Evolutionary conservation across 768 basidiomycete genomes (phyloP), one percentile per base, ranked within the genome.

Genomic region (Serendipita indica): DNA sequence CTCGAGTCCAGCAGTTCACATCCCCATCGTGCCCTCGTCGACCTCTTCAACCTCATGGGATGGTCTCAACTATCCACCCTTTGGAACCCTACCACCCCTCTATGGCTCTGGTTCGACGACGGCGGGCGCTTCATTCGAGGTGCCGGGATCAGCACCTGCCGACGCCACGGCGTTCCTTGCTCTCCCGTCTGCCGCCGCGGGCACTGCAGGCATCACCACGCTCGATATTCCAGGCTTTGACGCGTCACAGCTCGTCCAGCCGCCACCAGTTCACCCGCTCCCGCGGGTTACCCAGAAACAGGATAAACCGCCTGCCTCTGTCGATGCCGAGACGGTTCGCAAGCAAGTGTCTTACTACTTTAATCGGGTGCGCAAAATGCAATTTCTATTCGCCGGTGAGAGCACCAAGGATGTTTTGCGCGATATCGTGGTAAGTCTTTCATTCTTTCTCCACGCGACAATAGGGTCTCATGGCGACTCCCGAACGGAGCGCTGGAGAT

Each of bases 301-400:
- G n/a, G n/a, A 10, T 10, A 43, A 43, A 43, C 41, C 41, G 16
- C 7, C n/a, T 25, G 18, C 41, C 18, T 25, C 27, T 10, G 30
- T 54, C 16, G 49, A 54, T 27, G 22, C 49, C 4, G 49, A 54
- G 7, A 32, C 30, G 5, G 49, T 54, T 5, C 12, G 49, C 16
- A 30, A 54, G 30, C 49, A 54, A 27, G 39, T 62, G 4, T 60
- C 60, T 28, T 63, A 64, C 28, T 64, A 64, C 59, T 64, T 64
- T 56, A 57, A 59, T 33, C 62, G 62, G 1, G 63, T 64, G 14
- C 18, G 58, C 25, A 52, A 33, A 16, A 64, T 63, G 59, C 63
- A 64, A 60, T 64, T 63, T 32, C 35, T 60, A 13, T 57, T 62
- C 10, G 61, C 61, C 6, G 61, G 59, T 16, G 61, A 60, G 52